These are phyloP conservation scores for Ophiocordyceps australis DNA, from an alignment of 2,329 filamentous ascomycete genomes.

Conservation along the genomic window DNA sequence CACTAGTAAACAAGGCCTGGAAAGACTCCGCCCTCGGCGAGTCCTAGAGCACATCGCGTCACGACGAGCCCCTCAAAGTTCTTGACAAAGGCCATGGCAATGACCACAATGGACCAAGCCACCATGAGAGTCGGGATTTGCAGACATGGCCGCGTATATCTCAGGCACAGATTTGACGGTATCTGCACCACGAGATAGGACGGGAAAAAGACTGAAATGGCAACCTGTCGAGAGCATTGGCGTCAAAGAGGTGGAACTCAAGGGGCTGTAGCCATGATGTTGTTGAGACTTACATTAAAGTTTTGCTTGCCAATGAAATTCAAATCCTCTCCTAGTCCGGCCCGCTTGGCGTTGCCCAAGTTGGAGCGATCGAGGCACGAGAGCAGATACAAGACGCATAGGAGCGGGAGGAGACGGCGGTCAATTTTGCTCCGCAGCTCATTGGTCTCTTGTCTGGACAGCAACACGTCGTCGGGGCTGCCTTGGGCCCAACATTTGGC, in stretches of 20 bases:
- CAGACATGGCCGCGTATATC: slow-evolving; percentile 28
- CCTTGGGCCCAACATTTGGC: not conserved
- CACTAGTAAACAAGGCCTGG: slow-evolving; percentile 41
- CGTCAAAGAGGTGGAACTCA: too few species aligned
- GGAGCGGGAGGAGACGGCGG: slow-evolving; percentile 36
- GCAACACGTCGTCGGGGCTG: slow-evolving; percentile 3
- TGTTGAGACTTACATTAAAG: slow-evolving; percentile 10
- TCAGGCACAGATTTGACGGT: slow-evolving; percentile 38
- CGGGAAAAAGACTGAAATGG: slow-evolving; percentile 31
- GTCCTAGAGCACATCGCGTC: slow-evolving; percentile 25
- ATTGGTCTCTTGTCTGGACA: slow-evolving; percentile 22
- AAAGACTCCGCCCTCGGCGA: slow-evolving; percentile 39
- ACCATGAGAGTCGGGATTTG: slow-evolving; percentile 36
- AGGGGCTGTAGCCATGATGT: not conserved
- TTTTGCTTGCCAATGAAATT: slow-evolving; percentile 14
- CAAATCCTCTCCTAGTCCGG: slow-evolving; percentile 23
- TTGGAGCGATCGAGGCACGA: slow-evolving; percentile 26
- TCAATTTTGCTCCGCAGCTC: slow-evolving; percentile 34
- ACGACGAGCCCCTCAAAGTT: slow-evolving; percentile 29
- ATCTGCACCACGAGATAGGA: slow-evolving; percentile 34
- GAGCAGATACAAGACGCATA: slow-evolving; percentile 38
- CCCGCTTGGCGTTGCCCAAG: slow-evolving; percentile 39
- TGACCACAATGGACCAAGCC: slow-evolving; percentile 26
- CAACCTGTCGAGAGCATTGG: too few species aligned
- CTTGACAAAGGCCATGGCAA: slow-evolving; percentile 31